A percentile compares a stretch with the other conserved stretches of the same genome.
These are phyloP conservation scores for Colletotrichum brevisporum DNA, from an alignment of 2,329 filamentous ascomycete genomes.

Conservation along the genomic window DNA sequence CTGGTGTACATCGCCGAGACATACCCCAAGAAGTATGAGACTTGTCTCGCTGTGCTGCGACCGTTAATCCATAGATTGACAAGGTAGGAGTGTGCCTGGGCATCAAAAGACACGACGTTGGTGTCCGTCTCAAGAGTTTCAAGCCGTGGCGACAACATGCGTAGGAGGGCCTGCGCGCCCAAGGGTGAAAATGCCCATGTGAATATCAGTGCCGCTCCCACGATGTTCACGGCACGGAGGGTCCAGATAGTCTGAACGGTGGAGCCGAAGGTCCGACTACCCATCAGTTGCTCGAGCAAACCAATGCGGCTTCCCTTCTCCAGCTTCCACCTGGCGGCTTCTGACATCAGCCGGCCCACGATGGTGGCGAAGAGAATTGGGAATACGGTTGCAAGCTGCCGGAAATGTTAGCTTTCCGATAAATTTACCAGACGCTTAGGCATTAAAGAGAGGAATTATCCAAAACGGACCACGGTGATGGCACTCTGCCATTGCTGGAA, in stretches of 20 bases:
- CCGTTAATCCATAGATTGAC: neutral
- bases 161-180: slow-evolving; percentile 47
- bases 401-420: neutral
- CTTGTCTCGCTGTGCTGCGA: too few relatives aligned
- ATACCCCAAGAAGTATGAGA: neutral
- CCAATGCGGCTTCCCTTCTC: slow-evolving; percentile 47
- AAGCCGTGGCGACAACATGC: slow-evolving; percentile 19
- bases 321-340: slow-evolving; percentile 46
- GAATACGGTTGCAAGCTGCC: slow-evolving; percentile 45
- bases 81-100: neutral
- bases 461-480: neutral
- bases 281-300: slow-evolving; percentile 48
- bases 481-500: neutral
- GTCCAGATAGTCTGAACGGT: slow-evolving; percentile 44
- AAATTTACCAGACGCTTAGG: too few relatives aligned
- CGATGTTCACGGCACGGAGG: slow-evolving; percentile 46
- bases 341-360: slow-evolving; percentile 45
- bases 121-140: neutral
- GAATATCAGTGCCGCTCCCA: slow-evolving; percentile 44
- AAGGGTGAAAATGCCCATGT: slow-evolving; percentile 50
- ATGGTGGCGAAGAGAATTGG: slow-evolving; percentile 49
- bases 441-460: neutral
- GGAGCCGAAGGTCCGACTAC: slow-evolving; percentile 47
- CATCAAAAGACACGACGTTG: neutral
- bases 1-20: slow-evolving; percentile 35